These are phyloP conservation scores for Paraphaeosphaeria minitans DNA, from an alignment of 2,329 filamentous ascomycete species.

Conservation along the genomic window DNA sequence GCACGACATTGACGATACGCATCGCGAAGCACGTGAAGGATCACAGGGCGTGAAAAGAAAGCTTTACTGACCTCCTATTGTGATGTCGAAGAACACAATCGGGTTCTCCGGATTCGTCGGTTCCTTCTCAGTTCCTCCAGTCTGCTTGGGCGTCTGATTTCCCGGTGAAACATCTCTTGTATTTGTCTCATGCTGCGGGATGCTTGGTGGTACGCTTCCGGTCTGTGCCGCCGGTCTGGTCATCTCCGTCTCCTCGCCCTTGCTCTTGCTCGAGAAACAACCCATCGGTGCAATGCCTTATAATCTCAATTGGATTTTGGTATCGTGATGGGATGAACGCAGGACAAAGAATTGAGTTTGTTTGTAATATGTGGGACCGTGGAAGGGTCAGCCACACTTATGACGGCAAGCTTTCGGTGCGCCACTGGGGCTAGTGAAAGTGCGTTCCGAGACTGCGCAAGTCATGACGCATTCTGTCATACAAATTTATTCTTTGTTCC, in stretches of 20 bases:
- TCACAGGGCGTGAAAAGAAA: neutral
- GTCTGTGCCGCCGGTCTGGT: slow-evolving; percentile 15
- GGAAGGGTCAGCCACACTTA: neutral
- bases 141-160: neutral
- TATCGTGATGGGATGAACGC: neutral
- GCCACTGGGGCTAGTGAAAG: neutral
- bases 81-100: slow-evolving; percentile 24
- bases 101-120: slow-evolving; percentile 20
- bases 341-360: neutral
- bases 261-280: slow-evolving; percentile 19
- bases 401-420: neutral
- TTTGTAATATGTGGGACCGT: neutral
- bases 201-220: neutral
- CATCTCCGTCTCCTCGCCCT: slow-evolving; percentile 15
- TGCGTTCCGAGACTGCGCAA: neutral
- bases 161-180: too few relatives aligned
- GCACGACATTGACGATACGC: too few relatives aligned
- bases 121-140: slow-evolving; percentile 11
- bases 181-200: too few relatives aligned
- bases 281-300: slow-evolving; percentile 13
- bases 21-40: neutral
- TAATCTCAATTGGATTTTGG: neutral
- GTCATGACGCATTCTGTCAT: neutral
- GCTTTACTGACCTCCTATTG: slow-evolving; percentile 15
- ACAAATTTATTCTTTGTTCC: neutral